Evolutionary conservation across 192 early-diverging fungal species (phyloP).

Genomic region (Backusella tuberculispora): DNA sequence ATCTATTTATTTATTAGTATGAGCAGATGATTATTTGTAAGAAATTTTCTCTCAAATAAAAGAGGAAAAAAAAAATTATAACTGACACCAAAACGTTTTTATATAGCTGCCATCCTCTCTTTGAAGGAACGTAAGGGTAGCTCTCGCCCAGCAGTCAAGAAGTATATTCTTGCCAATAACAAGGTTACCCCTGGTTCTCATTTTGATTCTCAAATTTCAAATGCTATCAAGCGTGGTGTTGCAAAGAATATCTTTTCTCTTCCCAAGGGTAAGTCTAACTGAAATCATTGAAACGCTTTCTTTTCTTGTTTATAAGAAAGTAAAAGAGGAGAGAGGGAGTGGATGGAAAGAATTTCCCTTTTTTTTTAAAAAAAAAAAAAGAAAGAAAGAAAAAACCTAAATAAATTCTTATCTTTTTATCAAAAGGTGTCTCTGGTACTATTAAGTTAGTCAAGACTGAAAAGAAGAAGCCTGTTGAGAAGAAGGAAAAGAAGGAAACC

Average conservation of each 20-base stretch:
- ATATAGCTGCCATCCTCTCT: constrained; percentile 52
- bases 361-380: background rate
- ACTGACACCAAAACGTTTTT: background rate
- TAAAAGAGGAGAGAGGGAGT: background rate
- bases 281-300: background rate
- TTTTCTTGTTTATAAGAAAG: background rate
- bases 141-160: constrained; percentile 77
- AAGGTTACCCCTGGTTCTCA: constrained; percentile 55
- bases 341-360: background rate
- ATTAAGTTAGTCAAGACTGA: constrained; percentile 68
- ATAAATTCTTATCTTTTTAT: background rate
- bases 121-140: constrained; percentile 77
- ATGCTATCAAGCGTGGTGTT: constrained; percentile 69
- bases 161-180: constrained; percentile 79
- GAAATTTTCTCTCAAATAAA: background rate
- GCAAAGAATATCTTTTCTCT: constrained; percentile 62
- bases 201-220: constrained; percentile 61
- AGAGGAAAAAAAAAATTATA: background rate
- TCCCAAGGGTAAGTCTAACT: constrained; percentile 59
- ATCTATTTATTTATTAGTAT: constrained; percentile 27
- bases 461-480: constrained; percentile 56
- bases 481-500: constrained; percentile 33
- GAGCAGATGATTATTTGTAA: constrained; percentile 42
- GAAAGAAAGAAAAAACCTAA: background rate
- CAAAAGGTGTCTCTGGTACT: constrained; percentile 54